Evolutionary conservation across 495 filamentous ascomycete species (phyloP).

Genomic region (Penicillium pulvis): DNA sequence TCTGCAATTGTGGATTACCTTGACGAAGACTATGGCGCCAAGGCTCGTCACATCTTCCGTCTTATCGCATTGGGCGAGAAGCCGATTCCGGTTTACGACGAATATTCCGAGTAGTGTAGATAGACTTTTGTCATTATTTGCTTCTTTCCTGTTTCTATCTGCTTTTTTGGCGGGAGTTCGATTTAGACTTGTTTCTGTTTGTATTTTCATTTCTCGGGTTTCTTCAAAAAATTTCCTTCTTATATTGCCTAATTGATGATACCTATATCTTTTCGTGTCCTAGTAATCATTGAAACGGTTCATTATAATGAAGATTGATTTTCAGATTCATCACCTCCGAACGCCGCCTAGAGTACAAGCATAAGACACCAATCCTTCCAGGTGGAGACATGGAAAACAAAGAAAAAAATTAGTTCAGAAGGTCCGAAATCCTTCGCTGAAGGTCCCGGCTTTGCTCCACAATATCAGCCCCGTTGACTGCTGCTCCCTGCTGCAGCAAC

Average conservation of each 20-base stretch:
- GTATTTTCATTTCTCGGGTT: background rate
- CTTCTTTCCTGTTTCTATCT: background rate
- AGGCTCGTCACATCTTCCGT: conserved; percentile 55
- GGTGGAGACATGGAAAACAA: conserved; percentile 5
- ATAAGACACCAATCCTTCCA: conserved; percentile 1
- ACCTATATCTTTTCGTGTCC: background rate
- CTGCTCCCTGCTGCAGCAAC: conserved; percentile 41
- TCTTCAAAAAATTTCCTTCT: background rate
- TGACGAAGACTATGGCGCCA: conserved; percentile 46
- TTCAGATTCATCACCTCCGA: background rate
- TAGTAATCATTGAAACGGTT: background rate
- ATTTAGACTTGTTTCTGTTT: background rate
- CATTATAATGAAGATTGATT: background rate
- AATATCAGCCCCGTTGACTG: conserved; percentile 10
- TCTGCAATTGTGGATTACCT: conserved; percentile 57
- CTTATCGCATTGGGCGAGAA: conserved; percentile 54
- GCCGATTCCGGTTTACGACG: conserved; percentile 52
- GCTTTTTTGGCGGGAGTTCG: background rate
- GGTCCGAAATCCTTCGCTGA: conserved; percentile 46
- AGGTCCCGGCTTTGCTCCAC: conserved; percentile 36
- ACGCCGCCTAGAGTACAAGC: conserved; percentile 6
- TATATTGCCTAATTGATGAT: conserved; percentile 6
- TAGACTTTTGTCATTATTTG: conserved; percentile 1
- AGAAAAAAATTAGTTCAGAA: conserved; percentile 35
- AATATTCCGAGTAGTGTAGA: conserved; percentile 34